Conservation (phyloP, 768 basidiomycete species). For the Kwoniella shandongensis region DNA sequence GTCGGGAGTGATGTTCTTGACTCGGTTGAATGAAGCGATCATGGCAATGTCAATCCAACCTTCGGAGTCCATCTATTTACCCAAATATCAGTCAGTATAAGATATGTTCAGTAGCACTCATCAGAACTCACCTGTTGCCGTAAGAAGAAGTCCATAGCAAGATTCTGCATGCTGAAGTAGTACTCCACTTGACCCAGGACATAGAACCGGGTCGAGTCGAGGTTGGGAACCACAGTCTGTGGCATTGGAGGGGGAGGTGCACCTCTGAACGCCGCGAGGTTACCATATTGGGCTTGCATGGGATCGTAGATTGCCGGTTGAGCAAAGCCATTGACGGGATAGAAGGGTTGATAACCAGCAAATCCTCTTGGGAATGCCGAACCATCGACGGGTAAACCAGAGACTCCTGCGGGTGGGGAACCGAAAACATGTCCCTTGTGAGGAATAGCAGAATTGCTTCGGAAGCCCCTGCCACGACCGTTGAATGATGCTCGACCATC, state of each 20-base stretch:
- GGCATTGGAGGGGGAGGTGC: conserved; percentile 51
- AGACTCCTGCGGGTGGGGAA: conserved; percentile 7
- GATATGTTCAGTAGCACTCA: background rate
- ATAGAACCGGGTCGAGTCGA: conserved; percentile 68
- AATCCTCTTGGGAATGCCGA: conserved; percentile 18
- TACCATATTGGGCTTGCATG: conserved; percentile 24
- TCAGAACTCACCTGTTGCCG: conserved; percentile 65
- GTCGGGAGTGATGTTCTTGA: conserved; percentile 65
- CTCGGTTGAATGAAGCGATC: conserved; percentile 84
- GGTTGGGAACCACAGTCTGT: conserved; percentile 44
- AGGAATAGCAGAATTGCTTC: conserved; percentile 20
- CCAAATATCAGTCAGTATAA: conserved; percentile 1
- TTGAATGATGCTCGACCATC: conserved; percentile 30
- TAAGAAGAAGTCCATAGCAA: conserved; percentile 82
- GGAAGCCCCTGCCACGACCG: conserved; percentile 26
- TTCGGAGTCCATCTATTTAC: conserved; percentile 74
- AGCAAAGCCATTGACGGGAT: conserved; percentile 15
- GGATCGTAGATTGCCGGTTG: conserved; percentile 23
- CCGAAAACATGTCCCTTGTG: conserved; percentile 17
- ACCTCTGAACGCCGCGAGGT: conserved; percentile 10
- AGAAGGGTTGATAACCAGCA: conserved; percentile 24
- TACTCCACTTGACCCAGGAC: conserved; percentile 67
- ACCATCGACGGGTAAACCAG: conserved; percentile 12
- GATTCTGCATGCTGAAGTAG: conserved; percentile 85
- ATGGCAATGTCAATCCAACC: conserved; percentile 83